A percentile compares a stretch with the other conserved stretches of the same genome.
These are phyloP conservation scores for Pisolithus orientalis DNA, from an alignment of 768 basidiomycete species.

Conservation along the genomic window DNA sequence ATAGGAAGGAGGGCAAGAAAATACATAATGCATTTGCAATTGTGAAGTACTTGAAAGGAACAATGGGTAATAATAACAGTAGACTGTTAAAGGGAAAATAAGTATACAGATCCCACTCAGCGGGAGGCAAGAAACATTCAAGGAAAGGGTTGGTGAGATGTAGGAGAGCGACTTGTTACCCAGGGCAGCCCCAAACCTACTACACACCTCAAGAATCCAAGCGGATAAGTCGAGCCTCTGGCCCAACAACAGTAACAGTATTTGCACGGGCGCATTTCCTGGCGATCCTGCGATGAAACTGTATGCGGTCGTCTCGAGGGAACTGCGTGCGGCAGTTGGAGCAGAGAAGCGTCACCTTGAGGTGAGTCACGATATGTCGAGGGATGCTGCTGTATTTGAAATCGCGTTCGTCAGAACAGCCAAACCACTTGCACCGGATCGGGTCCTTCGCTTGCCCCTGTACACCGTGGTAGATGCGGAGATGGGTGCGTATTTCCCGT, in stretches of 20 bases:
- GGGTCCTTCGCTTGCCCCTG: not conserved
- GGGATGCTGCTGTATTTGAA: not conserved
- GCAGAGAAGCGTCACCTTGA: not conserved
- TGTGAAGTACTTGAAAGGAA: not conserved
- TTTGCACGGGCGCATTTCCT: not conserved
- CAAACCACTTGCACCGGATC: not conserved
- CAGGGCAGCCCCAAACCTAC: too few species aligned
- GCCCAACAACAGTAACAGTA: not conserved
- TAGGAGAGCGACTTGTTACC: not conserved
- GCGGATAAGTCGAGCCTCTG: not conserved
- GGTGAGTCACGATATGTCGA: conserved; percentile 5
- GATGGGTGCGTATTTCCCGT: conserved; percentile 1
- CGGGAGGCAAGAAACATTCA: not conserved
- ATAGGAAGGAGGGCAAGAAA: not conserved
- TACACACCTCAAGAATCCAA: not conserved
- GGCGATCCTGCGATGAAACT: not conserved
- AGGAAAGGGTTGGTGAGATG: not conserved
- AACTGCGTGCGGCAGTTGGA: not conserved
- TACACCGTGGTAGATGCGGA: conserved; percentile 1
- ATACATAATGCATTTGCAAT: not conserved
- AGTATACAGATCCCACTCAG: not conserved
- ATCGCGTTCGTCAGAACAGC: not conserved
- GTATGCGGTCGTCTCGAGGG: not conserved
- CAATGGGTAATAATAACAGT: not conserved
- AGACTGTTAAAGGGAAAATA: not conserved